Conservation (phyloP, 192 early-diverging fungal species). For the Gigaspora rosea region DNA sequence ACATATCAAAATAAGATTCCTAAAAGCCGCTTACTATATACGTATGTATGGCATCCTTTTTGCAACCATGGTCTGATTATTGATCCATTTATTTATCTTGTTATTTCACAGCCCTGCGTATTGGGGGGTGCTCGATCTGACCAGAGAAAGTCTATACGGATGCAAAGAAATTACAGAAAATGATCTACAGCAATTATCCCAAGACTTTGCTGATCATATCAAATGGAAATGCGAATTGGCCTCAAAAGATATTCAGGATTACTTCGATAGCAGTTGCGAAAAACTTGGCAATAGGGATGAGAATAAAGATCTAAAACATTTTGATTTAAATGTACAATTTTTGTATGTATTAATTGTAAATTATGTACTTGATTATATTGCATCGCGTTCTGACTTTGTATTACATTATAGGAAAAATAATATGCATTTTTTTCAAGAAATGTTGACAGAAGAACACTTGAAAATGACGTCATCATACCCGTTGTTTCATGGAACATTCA, state of each 20-base stretch:
- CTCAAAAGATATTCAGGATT: conserved; percentile 6
- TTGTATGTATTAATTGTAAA: conserved; percentile 23
- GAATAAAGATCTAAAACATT: background rate
- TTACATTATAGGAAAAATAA: conserved; percentile 14
- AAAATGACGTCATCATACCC: conserved; percentile 1
- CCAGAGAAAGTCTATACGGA: conserved; percentile 11
- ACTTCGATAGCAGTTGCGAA: conserved; percentile 16
- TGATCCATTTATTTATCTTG: conserved; percentile 6
- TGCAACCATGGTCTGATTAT: background rate
- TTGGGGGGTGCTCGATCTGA: conserved; percentile 22
- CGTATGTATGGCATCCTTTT: conserved; percentile 9
- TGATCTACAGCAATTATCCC: background rate
- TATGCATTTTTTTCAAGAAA: conserved; percentile 7
- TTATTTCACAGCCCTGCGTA: conserved; percentile 16
- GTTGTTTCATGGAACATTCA: conserved; percentile 16
- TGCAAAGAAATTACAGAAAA: conserved; percentile 18
- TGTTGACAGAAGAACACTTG: conserved; percentile 1
- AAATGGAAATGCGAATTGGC: conserved; percentile 13
- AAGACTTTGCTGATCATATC: conserved; percentile 19
- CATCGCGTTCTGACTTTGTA: conserved; percentile 4
- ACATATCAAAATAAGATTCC: conserved; percentile 24
- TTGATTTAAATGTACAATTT: conserved; percentile 7
- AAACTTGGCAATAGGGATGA: background rate
- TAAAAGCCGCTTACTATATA: conserved; percentile 6
- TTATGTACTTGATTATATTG: conserved; percentile 13